Percentiles rank a stretch among this genome's conserved stretches.
These are phyloP conservation scores for Symbiodinium natans DNA, from an alignment of 73 alveolate genomes.

Conservation along the genomic window DNA sequence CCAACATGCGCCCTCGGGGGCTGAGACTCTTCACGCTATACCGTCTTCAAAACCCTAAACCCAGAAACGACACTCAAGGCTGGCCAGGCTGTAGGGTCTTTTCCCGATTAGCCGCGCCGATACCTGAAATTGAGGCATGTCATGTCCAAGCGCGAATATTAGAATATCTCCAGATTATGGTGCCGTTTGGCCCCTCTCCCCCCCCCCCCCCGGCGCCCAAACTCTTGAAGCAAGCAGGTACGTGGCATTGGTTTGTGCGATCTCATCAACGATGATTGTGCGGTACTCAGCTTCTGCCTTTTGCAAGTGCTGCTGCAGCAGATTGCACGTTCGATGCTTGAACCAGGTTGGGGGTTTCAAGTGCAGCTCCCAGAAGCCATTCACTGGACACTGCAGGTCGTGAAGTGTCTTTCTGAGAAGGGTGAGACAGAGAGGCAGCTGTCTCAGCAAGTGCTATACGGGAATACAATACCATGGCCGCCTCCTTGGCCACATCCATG, in stretches of 20 bases:
- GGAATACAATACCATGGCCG: too few species aligned
- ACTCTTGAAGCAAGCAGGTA: conserved; percentile 55
- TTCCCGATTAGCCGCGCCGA: too few species aligned
- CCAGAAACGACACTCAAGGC: background rate
- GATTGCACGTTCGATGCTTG: too few species aligned
- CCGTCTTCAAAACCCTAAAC: background rate
- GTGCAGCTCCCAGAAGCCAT: background rate
- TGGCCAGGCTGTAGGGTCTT: background rate
- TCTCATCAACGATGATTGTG: conserved; percentile 78
- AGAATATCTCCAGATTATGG: too few species aligned
- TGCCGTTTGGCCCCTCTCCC: too few species aligned
- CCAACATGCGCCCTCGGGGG: conserved; percentile 24
- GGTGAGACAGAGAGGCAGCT: conserved; percentile 56
- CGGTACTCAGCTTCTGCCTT: background rate
- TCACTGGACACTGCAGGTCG: conserved; percentile 22
- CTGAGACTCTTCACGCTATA: background rate
- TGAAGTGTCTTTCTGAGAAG: conserved; percentile 64
- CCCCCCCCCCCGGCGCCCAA: too few species aligned
- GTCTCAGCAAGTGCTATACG: background rate
- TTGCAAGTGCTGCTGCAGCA: too few species aligned
- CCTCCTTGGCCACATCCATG: too few species aligned
- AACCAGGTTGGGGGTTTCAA: too few species aligned
- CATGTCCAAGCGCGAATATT: too few species aligned
- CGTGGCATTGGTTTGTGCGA: conserved; percentile 75
- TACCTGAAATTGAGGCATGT: too few species aligned